Base-by-base conservation (phyloP, 169 alveolate species). In the Eimeria praecox region DNA sequence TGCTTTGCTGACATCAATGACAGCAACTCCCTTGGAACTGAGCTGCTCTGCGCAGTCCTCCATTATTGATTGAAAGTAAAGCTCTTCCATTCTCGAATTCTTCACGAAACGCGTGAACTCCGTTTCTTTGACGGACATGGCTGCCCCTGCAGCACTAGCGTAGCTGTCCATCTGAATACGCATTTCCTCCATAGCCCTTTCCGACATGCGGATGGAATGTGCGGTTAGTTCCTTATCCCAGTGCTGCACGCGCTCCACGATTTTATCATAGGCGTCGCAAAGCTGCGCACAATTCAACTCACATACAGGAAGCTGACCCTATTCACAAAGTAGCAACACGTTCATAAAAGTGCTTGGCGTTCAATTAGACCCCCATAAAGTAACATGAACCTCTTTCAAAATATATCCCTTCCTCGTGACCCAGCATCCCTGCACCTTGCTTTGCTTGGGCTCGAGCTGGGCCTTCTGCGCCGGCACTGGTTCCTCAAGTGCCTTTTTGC, bases 111-210 rank as follows among this genome's bases (percentile, higher is more conserved):
- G 93, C 62, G 93, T 87, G 59, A 87, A 87, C n/a, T 87, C 93
- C 42, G 82, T 12, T 54, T 87, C 93, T 83, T 87, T 87, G 49
- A 87, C 93, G 12, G 93, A 87, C 93, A 87, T 87, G 44, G 82
- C 80, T 27, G 93, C 64, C 22, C 93, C 93, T 33, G 93, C 93
- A 35, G 93, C 93, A 33, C 93, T 87, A 14, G 93, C 93, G 62
- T 87, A 87, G 52, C 93, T 87, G 44, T 87, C 93, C 93, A 87
- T 87, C 52, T 87, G 93, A 40, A 87, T 87, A 16, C 82, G 78
- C 82, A 87, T 87, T 64, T 87, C 93, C 93, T 87, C 93, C 93
- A 87, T 87, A 35, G 93, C 93, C 83, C 93, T 56, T 87, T 87
- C 93, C 27, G 93, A 87, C 83, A 87, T 87, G 22, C 93, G 82